Percentiles rank a stretch among this genome's conserved stretches.
Conservation (phyloP, 805 yeast species). For the Candida xiaguanensis region DNA sequence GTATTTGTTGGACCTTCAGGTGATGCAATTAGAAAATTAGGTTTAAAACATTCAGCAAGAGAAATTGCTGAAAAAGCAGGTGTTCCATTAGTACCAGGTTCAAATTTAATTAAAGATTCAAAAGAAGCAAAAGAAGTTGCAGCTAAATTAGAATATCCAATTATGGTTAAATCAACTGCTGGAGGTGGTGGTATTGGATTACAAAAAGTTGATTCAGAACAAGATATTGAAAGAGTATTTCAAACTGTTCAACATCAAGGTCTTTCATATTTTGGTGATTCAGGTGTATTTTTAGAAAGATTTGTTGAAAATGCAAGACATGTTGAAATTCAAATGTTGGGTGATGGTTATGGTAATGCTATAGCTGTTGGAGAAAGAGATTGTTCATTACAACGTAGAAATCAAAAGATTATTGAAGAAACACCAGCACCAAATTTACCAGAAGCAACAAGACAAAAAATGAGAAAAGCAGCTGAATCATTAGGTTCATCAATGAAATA, state of each 20-base stretch:
- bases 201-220: conserved; percentile 83
- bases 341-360: conserved; percentile 92
- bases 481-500: conserved; percentile 80
- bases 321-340: conserved; percentile 94
- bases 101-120: conserved; percentile 70
- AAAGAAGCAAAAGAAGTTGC: conserved; percentile 78
- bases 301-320: conserved; percentile 95
- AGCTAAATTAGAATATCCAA: conserved; percentile 72
- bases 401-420: conserved; percentile 94
- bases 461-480: conserved; percentile 83
- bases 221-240: conserved; percentile 79
- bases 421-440: conserved; percentile 97
- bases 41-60: conserved; percentile 95
- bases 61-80: conserved; percentile 88
- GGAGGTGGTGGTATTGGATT: conserved; percentile 99
- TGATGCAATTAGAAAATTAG: conserved; percentile 84
- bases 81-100: conserved; percentile 97
- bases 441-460: conserved; percentile 63
- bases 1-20: conserved; percentile 97
- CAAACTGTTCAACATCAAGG: conserved; percentile 94
- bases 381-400: conserved; percentile 95
- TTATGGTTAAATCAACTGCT: conserved; percentile 96
- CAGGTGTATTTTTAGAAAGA: conserved; percentile 93
- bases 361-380: conserved; percentile 96
- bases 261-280: conserved; percentile 85